Conservation (phyloP, 306 rosid genomes). For the Quercus dentata region DNA sequence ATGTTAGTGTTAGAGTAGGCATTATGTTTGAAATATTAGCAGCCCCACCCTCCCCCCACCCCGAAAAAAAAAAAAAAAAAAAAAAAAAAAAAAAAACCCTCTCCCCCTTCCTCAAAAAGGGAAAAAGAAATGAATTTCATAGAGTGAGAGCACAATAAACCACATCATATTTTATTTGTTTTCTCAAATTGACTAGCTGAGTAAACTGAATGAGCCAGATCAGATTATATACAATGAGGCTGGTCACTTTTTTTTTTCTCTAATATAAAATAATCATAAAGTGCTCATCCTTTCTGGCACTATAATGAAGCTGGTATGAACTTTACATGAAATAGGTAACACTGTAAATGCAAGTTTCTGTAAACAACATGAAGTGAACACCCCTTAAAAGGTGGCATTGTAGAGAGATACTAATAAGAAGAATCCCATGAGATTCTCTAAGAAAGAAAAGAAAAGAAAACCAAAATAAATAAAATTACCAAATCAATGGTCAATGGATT, state of each 20-base stretch:
- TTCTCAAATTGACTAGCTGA: background rate
- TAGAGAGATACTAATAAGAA: background rate
- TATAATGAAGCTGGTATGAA: background rate
- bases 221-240: background rate
- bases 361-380: background rate
- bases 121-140: background rate
- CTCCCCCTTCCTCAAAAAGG: no score
- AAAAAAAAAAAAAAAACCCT: no score
- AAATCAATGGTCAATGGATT: conserved; percentile 91
- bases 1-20: background rate
- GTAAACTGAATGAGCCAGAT: background rate
- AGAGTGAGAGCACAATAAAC: background rate
- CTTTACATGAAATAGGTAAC: background rate
- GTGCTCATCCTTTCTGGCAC: background rate
- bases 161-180: background rate
- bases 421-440: background rate
- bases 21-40: background rate
- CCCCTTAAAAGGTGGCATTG: background rate
- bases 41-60: no score
- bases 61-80: no score
- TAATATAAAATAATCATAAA: background rate
- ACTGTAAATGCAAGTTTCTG: background rate
- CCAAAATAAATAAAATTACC: conserved; percentile 40
- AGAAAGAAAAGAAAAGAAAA: background rate
- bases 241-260: background rate